A percentile compares a stretch with the other conserved stretches of the same genome.
Evolutionary conservation across 1,284 basidiomycete genomes (phyloP).

Genomic region (Pyrrhoderma lamaoense): DNA sequence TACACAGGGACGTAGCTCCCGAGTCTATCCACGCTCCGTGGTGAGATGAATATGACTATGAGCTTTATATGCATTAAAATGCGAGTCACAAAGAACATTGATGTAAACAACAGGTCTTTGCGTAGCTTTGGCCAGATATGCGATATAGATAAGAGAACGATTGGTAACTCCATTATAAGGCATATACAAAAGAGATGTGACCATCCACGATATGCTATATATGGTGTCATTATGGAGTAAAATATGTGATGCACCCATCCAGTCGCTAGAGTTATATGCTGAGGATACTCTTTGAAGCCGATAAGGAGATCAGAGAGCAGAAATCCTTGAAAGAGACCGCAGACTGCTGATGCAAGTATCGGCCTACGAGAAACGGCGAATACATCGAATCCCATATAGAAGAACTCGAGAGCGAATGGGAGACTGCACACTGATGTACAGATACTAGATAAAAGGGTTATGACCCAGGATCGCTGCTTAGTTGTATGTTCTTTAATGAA

Average conservation of each 20-base stretch:
- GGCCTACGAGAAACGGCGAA: neutral
- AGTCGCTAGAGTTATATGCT: neutral
- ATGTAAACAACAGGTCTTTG: slow-evolving; percentile 2
- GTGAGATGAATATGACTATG: neutral
- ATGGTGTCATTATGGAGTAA: neutral
- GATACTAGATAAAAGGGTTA: slow-evolving; percentile 7
- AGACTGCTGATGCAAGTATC: neutral
- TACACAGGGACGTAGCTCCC: slow-evolving; percentile 7
- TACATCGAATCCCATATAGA: neutral
- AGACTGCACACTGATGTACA: slow-evolving; percentile 7
- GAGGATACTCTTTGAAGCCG: neutral
- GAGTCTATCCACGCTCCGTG: neutral
- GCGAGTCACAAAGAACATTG: slow-evolving; percentile 2
- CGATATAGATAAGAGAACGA: slow-evolving; percentile 2
- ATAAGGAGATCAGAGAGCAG: slow-evolving; percentile 12
- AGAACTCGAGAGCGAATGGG: slow-evolving; percentile 5
- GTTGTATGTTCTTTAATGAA: neutral
- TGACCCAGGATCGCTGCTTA: slow-evolving; percentile 10
- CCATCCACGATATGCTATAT: slow-evolving; percentile 9
- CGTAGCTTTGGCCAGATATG: slow-evolving; percentile 10
- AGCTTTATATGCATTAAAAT: slow-evolving; percentile 2
- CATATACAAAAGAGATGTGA: slow-evolving; percentile 7
- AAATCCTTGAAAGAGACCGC: slow-evolving; percentile 14
- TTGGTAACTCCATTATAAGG: slow-evolving; percentile 14
- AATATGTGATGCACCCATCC: slow-evolving; percentile 13